phyloP scores from a whole-genome alignment of 108 stramenopile genomes.

The Bacterosira constricta region DNA sequence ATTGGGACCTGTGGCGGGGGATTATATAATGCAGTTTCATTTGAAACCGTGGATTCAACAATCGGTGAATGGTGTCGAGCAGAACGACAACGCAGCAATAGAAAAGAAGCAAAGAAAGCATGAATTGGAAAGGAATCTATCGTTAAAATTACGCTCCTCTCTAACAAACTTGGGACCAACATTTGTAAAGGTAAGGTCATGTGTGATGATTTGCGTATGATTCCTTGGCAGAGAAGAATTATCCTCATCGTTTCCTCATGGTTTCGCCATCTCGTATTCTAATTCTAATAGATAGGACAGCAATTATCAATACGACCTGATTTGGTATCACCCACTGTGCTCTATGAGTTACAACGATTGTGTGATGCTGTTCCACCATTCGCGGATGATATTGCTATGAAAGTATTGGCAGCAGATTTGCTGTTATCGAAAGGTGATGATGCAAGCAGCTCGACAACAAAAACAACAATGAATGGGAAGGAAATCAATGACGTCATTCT shows the following conservation, averaged over 20 bases:
- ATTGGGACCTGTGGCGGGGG: constrained; percentile 54
- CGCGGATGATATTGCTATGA: constrained; percentile 79
- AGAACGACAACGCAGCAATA: neutral
- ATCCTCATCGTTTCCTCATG: too few relatives aligned
- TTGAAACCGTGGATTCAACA: constrained; percentile 10
- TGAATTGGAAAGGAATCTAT: constrained; percentile 42
- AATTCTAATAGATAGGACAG: too few relatives aligned
- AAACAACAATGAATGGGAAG: neutral
- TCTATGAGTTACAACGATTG: constrained; percentile 88
- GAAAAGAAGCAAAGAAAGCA: neutral
- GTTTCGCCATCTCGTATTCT: too few relatives aligned
- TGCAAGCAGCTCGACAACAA: neutral
- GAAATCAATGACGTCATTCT: constrained; percentile 19
- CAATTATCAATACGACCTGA: constrained; percentile 93
- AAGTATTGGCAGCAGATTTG: constrained; percentile 65
- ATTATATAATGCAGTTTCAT: constrained; percentile 48
- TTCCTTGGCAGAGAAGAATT: too few relatives aligned
- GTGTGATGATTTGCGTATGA: too few relatives aligned
- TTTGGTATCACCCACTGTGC: constrained; percentile 82
- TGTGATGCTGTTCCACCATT: constrained; percentile 94
- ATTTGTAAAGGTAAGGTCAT: constrained; percentile 93
- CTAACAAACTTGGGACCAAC: constrained; percentile 92
- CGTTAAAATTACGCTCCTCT: constrained; percentile 55
- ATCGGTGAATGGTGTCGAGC: neutral
- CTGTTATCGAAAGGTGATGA: constrained; percentile 6